Conservation (phyloP, 2,329 filamentous ascomycete genomes). For the Erysiphe pulchra region DNA sequence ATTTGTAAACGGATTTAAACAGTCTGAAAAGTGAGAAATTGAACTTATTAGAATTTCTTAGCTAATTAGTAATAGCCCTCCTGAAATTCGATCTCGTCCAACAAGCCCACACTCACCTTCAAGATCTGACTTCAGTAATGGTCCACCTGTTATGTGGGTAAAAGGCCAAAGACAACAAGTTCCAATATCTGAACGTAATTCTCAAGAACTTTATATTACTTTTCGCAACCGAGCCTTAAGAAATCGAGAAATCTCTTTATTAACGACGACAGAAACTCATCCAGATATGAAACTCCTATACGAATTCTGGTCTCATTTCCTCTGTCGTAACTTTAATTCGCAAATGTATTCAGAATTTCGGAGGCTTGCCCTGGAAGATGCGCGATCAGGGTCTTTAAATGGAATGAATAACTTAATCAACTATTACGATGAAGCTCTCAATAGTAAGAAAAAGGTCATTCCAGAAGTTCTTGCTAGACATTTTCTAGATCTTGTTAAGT, state of each 20-base stretch:
- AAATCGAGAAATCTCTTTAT: slow-evolving; percentile 13
- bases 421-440: slow-evolving; percentile 35
- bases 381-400: slow-evolving; percentile 22
- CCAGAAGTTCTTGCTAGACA: slow-evolving; percentile 26
- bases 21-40: slow-evolving; percentile 14
- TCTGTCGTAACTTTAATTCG: slow-evolving; percentile 47
- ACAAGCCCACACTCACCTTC: slow-evolving; percentile 9
- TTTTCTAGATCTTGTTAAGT: slow-evolving; percentile 25
- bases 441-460: slow-evolving; percentile 21
- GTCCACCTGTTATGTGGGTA: slow-evolving; percentile 15
- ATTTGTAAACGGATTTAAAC: slow-evolving; percentile 15
- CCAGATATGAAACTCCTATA: slow-evolving; percentile 41
- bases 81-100: slow-evolving; percentile 7
- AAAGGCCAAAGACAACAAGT: slow-evolving; percentile 13
- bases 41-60: neutral
- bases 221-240: slow-evolving; percentile 18
- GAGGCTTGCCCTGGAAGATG: slow-evolving; percentile 37
- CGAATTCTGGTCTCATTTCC: slow-evolving; percentile 49
- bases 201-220: slow-evolving; percentile 14
- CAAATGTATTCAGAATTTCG: slow-evolving; percentile 56
- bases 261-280: slow-evolving; percentile 17
- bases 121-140: slow-evolving; percentile 5
- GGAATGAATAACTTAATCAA: slow-evolving; percentile 37
- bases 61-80: slow-evolving; percentile 7
- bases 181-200: slow-evolving; percentile 13